These are phyloP conservation scores for Wallemia mellicola DNA, from an alignment of 1,284 basidiomycete genomes.

Conservation along the genomic window DNA sequence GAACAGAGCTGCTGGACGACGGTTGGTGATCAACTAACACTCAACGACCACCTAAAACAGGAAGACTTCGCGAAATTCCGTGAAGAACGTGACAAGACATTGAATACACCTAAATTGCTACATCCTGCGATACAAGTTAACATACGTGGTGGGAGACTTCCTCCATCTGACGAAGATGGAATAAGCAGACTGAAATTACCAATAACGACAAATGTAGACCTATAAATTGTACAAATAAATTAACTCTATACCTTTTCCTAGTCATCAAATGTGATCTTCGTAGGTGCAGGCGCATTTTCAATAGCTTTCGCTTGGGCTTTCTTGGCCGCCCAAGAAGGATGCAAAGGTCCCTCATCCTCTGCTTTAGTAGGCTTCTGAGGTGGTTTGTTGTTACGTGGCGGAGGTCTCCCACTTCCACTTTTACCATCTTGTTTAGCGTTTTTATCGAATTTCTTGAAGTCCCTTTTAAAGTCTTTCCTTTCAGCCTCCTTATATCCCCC, in stretches of 20 bases:
- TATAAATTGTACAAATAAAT: neutral
- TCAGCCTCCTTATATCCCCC: neutral
- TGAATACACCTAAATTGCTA: constrained; percentile 9
- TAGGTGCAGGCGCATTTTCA: neutral
- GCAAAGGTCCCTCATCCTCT: neutral
- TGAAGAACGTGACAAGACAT: constrained; percentile 7
- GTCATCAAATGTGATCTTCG: neutral
- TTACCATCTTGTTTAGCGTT: neutral
- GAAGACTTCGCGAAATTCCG: constrained; percentile 8
- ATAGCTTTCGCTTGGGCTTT: neutral
- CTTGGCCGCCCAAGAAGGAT: neutral
- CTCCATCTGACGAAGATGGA: constrained; percentile 5
- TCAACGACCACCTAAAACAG: constrained; percentile 9
- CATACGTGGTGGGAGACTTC: constrained; percentile 10
- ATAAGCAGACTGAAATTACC: constrained; percentile 5
- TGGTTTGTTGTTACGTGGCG: neutral
- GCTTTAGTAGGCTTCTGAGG: too few species aligned
- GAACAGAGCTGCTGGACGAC: constrained; percentile 9
- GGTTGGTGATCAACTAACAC: constrained; percentile 8
- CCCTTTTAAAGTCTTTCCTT: too few species aligned
- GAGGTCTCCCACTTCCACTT: neutral
- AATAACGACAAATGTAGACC: constrained; percentile 1
- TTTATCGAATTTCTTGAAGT: neutral
- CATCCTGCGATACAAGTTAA: constrained; percentile 11
- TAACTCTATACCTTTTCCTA: neutral